Evolutionary conservation across 768 basidiomycete genomes (phyloP).

Genomic region (Lentinula sp.): DNA sequence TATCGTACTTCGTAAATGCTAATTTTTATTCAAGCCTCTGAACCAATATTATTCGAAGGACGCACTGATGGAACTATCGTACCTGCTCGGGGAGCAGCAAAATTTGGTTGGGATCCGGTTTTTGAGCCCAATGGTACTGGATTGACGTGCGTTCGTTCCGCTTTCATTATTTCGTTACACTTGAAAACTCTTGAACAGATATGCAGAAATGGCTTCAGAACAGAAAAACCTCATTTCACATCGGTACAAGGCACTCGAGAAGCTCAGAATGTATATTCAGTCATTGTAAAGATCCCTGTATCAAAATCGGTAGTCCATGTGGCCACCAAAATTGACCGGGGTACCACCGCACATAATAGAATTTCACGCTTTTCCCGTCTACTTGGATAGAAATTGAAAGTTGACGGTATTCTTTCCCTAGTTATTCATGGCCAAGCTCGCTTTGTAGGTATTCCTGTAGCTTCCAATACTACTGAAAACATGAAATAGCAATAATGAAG

Average conservation of each 20-base stretch:
- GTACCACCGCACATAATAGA: too few species aligned
- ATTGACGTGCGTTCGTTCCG: slow-evolving; percentile 54
- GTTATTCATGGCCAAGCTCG: not conserved
- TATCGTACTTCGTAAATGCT: not conserved
- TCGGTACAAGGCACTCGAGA: slow-evolving; percentile 39
- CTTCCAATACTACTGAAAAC: not conserved
- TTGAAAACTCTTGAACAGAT: slow-evolving; percentile 18
- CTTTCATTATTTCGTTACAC: not conserved
- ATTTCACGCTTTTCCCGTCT: too few species aligned
- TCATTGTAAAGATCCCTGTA: not conserved
- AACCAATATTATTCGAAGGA: slow-evolving; percentile 83
- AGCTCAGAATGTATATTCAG: slow-evolving; percentile 26
- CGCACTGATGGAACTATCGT: slow-evolving; percentile 88
- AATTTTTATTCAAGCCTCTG: slow-evolving; percentile 31
- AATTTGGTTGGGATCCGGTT: slow-evolving; percentile 90
- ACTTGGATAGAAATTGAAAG: too few species aligned
- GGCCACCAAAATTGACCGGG: too few species aligned
- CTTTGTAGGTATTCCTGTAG: not conserved
- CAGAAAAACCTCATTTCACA: slow-evolving; percentile 45
- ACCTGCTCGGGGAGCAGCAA: slow-evolving; percentile 65
- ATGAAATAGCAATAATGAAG: not conserved
- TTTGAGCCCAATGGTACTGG: slow-evolving; percentile 76
- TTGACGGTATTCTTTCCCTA: not conserved
- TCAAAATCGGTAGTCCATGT: not conserved
- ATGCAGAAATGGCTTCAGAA: slow-evolving; percentile 41